Conservation (phyloP, 345 rosid genomes). For the Murraya paniculata region DNA sequence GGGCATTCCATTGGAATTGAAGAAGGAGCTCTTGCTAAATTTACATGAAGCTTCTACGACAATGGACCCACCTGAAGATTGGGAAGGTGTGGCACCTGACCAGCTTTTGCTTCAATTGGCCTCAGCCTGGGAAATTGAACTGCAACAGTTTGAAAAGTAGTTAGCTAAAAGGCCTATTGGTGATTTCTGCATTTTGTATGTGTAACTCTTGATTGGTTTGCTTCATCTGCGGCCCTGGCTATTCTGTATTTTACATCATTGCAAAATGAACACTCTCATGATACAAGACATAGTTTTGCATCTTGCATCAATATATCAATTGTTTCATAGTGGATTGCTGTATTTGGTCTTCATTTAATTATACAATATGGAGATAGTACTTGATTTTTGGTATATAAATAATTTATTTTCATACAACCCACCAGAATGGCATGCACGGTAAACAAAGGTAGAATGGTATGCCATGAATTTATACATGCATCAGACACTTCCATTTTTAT, state of each 20-base stretch:
- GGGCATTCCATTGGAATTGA: slow-evolving; percentile 74
- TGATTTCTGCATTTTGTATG: slow-evolving; percentile 5
- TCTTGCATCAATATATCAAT: not conserved
- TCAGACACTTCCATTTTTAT: too few species aligned
- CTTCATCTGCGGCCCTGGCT: not conserved
- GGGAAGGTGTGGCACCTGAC: slow-evolving; percentile 86
- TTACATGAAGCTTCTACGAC: slow-evolving; percentile 72
- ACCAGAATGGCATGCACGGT: not conserved
- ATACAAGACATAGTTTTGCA: not conserved
- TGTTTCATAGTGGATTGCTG: not conserved
- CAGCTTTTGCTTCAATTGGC: slow-evolving; percentile 86
- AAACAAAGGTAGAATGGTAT: not conserved
- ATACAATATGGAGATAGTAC: not conserved
- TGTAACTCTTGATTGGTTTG: slow-evolving; percentile 1
- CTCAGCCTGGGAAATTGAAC: slow-evolving; percentile 83
- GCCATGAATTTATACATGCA: not conserved
- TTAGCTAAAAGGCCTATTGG: not conserved
- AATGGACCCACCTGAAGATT: slow-evolving; percentile 81
- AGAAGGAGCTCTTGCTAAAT: slow-evolving; percentile 74
- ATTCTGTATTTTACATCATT: not conserved
- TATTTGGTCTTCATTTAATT: not conserved
- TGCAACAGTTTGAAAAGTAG: slow-evolving; percentile 69
- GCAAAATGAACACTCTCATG: not conserved
- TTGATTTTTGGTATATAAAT: not conserved
- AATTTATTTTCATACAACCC: not conserved